Evolutionary conservation across 2,329 filamentous ascomycete genomes (phyloP).

Genomic region (Ilyonectria destructans): DNA sequence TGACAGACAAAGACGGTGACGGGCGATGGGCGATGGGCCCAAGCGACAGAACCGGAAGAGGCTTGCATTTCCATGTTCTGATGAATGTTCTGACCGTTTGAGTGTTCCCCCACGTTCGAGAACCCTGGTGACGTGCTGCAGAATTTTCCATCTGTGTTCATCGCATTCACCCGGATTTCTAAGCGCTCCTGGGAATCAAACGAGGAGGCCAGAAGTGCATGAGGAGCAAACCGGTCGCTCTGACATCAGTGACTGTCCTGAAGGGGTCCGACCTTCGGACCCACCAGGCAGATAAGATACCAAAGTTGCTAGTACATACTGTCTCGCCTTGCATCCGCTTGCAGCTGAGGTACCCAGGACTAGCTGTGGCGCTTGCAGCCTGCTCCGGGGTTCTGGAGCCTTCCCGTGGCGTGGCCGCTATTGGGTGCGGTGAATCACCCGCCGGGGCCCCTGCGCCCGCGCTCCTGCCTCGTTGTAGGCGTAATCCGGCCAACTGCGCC

Average conservation of each 20-base stretch:
- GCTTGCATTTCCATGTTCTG: conserved; percentile 19
- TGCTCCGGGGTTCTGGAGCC: conserved; percentile 57
- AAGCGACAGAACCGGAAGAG: conserved; percentile 14
- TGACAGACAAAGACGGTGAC: conserved; percentile 27
- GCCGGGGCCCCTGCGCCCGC: conserved; percentile 38
- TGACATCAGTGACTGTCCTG: conserved; percentile 36
- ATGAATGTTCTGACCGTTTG: conserved; percentile 21
- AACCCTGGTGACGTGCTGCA: conserved; percentile 12
- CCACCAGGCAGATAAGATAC: conserved; percentile 38
- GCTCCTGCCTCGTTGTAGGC: conserved; percentile 32
- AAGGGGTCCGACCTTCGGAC: conserved; percentile 22
- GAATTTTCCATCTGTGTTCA: conserved; percentile 15
- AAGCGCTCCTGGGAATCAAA: conserved; percentile 29
- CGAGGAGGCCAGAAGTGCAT: conserved; percentile 13
- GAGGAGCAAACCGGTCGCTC: conserved; percentile 29
- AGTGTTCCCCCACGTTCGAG: conserved; percentile 16
- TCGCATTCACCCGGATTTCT: conserved; percentile 29
- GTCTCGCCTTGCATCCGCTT: conserved; percentile 17
- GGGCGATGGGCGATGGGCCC: conserved; percentile 27
- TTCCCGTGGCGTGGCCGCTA: conserved; percentile 50
- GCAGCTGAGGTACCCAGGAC: conserved; percentile 45
- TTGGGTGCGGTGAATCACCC: conserved; percentile 58
- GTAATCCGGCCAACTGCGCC: conserved; percentile 46
- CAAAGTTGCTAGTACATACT: conserved; percentile 41
- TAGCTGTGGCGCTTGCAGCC: conserved; percentile 40